These are phyloP conservation scores for Combretum micranthum DNA, from an alignment of 345 rosid species.

Conservation along the genomic window DNA sequence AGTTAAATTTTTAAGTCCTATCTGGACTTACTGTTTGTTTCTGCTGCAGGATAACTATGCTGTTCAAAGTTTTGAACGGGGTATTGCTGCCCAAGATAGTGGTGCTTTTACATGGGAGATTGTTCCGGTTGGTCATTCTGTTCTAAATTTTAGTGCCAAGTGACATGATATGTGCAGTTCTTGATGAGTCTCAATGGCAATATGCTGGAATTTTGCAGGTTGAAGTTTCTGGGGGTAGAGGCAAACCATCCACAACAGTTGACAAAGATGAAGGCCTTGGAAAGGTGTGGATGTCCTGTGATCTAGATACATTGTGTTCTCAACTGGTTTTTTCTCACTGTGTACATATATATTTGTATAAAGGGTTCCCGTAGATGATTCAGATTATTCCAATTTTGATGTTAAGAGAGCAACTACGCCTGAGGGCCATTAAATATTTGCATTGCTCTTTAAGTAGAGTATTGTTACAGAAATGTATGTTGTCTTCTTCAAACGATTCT, in stretches of 20 bases:
- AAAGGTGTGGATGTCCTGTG: conserved; percentile 43
- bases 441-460: too few species aligned
- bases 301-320: background rate
- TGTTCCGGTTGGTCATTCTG: conserved; percentile 51
- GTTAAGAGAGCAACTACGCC: too few species aligned
- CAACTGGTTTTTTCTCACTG: background rate
- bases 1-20: background rate
- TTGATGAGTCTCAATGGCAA: background rate
- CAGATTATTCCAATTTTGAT: too few species aligned
- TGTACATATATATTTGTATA: too few species aligned
- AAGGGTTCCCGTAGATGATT: too few species aligned
- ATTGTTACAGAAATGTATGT: background rate
- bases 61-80: conserved; percentile 92
- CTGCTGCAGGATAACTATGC: conserved; percentile 73
- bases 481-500: background rate
- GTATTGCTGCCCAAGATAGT: conserved; percentile 84
- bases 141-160: background rate
- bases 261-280: conserved; percentile 96
- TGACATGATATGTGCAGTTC: background rate
- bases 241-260: conserved; percentile 69
- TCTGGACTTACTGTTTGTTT: background rate
- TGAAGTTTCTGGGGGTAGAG: conserved; percentile 94
- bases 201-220: conserved; percentile 37
- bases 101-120: conserved; percentile 95
- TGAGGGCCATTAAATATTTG: too few species aligned